Base-by-base conservation (phyloP, 2,329 filamentous ascomycete species). In the Hymenoscyphus linearis region DNA sequence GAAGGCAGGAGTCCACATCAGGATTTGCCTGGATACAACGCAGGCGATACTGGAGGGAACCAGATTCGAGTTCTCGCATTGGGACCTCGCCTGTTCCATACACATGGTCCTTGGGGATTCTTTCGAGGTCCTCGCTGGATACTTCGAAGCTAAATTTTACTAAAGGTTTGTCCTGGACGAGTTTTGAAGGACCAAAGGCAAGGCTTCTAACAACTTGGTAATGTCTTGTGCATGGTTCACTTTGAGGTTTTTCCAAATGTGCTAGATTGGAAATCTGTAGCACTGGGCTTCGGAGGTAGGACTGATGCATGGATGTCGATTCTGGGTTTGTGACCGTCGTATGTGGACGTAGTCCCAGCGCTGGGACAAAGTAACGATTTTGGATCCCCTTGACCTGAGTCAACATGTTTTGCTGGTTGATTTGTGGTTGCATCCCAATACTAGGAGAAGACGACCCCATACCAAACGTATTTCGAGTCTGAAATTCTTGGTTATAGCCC, bases 1-100 rank as follows among this genome's bases (percentile, higher is more conserved):
- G 62, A 4, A 70, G 64, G 61, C 78, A 73, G 61, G 77, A 76
- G 9, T 54, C 67, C 31, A 64, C 59, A 35, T 64, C 57, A 34
- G 59, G 56, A 13, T 67, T 69, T n/a, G 68, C 60, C 55, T 71
- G 67, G 67, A 88, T 83, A 69, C 89, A 88, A 10, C 90, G 86
- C 25, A 96, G 69, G 16, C 91, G 88, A 69, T 87, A 87, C 37
- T 85, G 81, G 4, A 82, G 74, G 56, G 82, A 85, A 4, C 83
- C 82, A 62, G 84, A 76, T 18, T 67, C 71, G 31, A 70, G 73
- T 62, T 72, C 74, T 1, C 77, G 74, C 56, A 73, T 70, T 55
- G 64, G 63, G 31, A 76, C 63, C 37, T 62, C 65, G 40, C 66
- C 59, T 25, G 62, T 63, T 10, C 56, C 64, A 36, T 62, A 18